Evolutionary conservation across 371 early-diverging fungal species (phyloP), one percentile per base, ranked within the genome.

Genomic region (Lichtheimia ramosa): DNA sequence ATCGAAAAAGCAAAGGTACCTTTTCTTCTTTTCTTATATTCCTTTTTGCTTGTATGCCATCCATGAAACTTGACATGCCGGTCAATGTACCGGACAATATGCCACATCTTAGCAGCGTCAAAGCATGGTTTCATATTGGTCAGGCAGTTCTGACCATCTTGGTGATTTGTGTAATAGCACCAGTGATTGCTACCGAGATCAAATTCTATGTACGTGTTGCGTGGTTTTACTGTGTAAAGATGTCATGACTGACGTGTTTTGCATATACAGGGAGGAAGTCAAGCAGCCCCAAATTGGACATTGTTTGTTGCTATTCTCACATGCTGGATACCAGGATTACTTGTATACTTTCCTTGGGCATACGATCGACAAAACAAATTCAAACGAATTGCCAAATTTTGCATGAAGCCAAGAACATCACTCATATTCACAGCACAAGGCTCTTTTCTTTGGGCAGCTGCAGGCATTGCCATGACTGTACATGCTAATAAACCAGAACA

Each of bases 241-340:
- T 21, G 24, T 21, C 24, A 21, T 15, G 24, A 51, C 34, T 34
- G 10, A 25, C 14, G 28, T 56, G 6, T 27, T 58, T 50, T 50
- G 21, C 12, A 13, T n/a, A 34, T 48, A 25, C 61, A 79, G 79
- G 66, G 70, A n/a, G 60, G 69, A 13, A 76, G 77, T 40, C 70
- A 70, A 57, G 65, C 72, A 21, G 71, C 64, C 21, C 71, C 74
- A 3, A 75, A 76, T 56, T 79, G 67, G 59, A 68, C 74, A 6
- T 40, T 79, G 14, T 43, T 64, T 0, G 63, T 75, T 0, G 39
- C 68, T 14, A 41, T 76, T 2, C 15, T 68, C 2, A 70, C 68
- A 28, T 25, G 70, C 4, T 56, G 65, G 49, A 51, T 72, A 0
- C 69, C 77, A 1, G 40, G 55, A 12, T 16, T 70, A 14, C 51